Evolutionary conservation across 192 early-diverging fungal species (phyloP).

Genomic region (Coemansia furcata): DNA sequence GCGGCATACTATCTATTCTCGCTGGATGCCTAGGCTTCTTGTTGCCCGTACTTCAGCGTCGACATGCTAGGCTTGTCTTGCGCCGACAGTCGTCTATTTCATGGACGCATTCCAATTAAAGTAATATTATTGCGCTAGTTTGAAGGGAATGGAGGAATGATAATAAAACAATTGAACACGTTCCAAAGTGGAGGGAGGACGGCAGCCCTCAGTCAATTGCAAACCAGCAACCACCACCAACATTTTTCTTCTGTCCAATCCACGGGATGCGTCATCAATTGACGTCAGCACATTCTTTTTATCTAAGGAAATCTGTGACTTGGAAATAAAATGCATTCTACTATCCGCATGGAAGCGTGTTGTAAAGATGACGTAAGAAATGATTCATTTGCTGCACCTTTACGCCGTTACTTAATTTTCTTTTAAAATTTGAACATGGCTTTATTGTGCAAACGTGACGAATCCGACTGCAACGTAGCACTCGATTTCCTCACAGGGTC

Average conservation of each 20-base stretch:
- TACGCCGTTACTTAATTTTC: no score
- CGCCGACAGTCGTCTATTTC: slow-evolving; percentile 6
- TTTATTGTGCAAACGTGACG: no score
- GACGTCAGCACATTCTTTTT: no score
- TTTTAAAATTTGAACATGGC: no score
- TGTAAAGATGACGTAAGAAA: no score
- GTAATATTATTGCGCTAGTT: neutral
- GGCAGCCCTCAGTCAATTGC: neutral
- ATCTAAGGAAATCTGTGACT: no score
- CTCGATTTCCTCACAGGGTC: neutral
- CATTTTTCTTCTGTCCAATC: neutral
- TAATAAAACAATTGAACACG: neutral
- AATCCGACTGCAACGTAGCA: neutral
- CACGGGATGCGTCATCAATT: neutral
- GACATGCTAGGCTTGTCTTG: neutral
- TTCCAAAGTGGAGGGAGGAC: neutral
- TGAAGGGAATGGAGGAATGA: neutral
- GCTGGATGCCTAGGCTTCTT: slow-evolving; percentile 13
- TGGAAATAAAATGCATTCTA: no score
- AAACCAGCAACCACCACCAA: neutral
- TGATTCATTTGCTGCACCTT: no score
- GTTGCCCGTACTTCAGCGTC: slow-evolving; percentile 28
- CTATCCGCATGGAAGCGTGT: no score
- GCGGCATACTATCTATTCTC: slow-evolving; percentile 21
- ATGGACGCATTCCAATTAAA: neutral